Evolutionary conservation across 441 rosid genomes (phyloP).

Genomic region (Eruca vesicaria): DNA sequence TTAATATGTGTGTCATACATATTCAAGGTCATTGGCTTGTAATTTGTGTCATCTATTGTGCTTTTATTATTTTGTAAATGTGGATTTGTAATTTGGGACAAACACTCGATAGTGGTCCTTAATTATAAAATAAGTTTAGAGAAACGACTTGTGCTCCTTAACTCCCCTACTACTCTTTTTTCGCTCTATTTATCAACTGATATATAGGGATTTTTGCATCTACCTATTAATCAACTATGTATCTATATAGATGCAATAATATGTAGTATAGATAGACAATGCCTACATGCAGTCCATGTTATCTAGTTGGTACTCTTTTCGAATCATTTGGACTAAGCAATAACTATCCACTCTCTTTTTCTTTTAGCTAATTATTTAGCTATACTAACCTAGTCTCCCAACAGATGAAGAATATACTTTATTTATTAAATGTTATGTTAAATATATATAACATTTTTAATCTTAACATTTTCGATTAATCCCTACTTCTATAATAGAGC

Average conservation of each 20-base stretch:
- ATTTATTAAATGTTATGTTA: not conserved
- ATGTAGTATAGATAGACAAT: not conserved
- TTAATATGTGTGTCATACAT: not conserved
- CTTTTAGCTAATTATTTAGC: constrained; percentile 10
- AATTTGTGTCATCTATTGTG: not conserved
- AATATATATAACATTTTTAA: not conserved
- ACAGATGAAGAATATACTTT: constrained; percentile 13
- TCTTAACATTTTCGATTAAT: not conserved
- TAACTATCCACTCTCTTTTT: constrained; percentile 17
- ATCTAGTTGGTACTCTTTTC: constrained; percentile 22
- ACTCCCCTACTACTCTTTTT: constrained; percentile 24
- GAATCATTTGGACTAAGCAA: constrained; percentile 25
- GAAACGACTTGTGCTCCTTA: constrained; percentile 33
- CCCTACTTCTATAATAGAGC: not conserved
- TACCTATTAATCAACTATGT: not conserved
- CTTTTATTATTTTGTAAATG: not conserved
- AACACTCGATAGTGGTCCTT: constrained; percentile 1
- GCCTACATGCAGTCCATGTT: constrained; percentile 19
- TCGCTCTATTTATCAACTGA: constrained; percentile 1
- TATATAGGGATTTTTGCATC: not conserved
- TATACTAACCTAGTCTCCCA: constrained; percentile 19
- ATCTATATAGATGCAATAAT: not conserved
- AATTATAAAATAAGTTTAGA: constrained; percentile 2
- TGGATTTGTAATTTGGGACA: constrained; percentile 19
- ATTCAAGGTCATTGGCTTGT: not conserved